Evolutionary conservation across 169 alveolate genomes (phyloP).

Genomic region (Theileria sp.): DNA sequence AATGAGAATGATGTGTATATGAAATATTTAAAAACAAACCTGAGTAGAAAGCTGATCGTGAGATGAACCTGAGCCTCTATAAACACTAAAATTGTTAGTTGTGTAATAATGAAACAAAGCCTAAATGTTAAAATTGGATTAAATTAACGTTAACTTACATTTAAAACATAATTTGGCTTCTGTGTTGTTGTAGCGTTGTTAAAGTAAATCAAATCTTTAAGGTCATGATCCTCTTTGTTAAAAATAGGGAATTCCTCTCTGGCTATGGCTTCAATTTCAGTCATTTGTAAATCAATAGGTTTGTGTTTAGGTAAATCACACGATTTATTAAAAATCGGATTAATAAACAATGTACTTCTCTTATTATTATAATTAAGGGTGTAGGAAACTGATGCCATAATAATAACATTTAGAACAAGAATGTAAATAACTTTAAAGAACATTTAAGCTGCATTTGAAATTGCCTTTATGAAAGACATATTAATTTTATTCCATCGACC

Average conservation of each 20-base stretch:
- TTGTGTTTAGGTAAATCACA: not conserved
- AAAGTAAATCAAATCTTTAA: constrained; percentile 52
- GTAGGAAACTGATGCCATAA: not conserved
- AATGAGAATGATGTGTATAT: constrained; percentile 10
- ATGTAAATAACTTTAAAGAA: not conserved
- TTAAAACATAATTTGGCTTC: constrained; percentile 61
- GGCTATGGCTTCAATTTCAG: constrained; percentile 10
- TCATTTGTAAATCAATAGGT: not conserved
- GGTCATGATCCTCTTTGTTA: not conserved
- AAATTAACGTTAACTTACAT: constrained; percentile 19
- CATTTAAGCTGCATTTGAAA: not conserved
- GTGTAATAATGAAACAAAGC: constrained; percentile 27
- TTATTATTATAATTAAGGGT: not conserved
- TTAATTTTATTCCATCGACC: not conserved
- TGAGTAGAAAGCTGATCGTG: constrained; percentile 10
- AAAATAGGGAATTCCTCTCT: constrained; percentile 13
- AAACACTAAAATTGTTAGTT: constrained; percentile 17
- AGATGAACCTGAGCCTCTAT: constrained; percentile 46
- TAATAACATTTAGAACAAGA: not conserved
- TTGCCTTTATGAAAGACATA: not conserved
- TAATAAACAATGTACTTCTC: not conserved
- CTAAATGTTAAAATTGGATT: not conserved
- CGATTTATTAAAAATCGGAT: not conserved
- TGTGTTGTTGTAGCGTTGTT: constrained; percentile 79
- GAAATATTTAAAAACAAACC: not conserved